A percentile compares a stretch with the other conserved stretches of the same genome.
Evolutionary conservation across 2,329 filamentous ascomycete species (phyloP).

Genomic region (Aspergillus fructus): DNA sequence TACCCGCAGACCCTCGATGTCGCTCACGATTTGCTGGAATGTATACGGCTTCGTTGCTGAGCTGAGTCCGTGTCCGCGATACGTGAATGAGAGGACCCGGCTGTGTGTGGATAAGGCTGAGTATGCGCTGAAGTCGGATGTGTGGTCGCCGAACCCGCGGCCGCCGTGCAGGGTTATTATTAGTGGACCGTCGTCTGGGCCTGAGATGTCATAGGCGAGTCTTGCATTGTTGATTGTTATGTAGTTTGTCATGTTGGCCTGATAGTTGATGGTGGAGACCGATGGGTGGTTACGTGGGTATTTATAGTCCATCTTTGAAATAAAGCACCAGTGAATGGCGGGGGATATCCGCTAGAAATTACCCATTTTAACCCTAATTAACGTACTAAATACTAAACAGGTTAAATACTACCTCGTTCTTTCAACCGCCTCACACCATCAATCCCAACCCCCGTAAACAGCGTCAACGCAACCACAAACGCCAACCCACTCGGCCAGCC

Average conservation of each 20-base stretch:
- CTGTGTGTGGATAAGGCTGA: background rate
- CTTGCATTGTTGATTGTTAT: background rate
- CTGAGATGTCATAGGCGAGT: background rate
- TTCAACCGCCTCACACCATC: background rate
- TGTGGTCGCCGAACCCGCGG: background rate
- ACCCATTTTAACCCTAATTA: no score
- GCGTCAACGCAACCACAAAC: conserved; percentile 2
- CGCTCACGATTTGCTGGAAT: background rate
- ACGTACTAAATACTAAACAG: no score
- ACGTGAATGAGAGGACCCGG: background rate
- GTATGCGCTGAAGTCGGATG: background rate
- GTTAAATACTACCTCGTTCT: background rate
- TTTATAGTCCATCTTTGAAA: no score
- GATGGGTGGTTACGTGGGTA: no score
- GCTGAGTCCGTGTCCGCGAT: background rate
- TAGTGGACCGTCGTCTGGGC: background rate
- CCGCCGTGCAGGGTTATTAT: background rate
- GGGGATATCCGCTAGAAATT: no score
- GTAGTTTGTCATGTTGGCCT: background rate
- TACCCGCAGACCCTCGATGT: background rate
- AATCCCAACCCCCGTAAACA: conserved; percentile 2
- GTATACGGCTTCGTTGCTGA: background rate
- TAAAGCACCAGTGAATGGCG: no score
- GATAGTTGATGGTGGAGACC: no score
- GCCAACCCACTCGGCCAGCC: background rate